Conservation (phyloP, 2,329 filamentous ascomycete genomes). For the Fusarium sulawesiense region DNA sequence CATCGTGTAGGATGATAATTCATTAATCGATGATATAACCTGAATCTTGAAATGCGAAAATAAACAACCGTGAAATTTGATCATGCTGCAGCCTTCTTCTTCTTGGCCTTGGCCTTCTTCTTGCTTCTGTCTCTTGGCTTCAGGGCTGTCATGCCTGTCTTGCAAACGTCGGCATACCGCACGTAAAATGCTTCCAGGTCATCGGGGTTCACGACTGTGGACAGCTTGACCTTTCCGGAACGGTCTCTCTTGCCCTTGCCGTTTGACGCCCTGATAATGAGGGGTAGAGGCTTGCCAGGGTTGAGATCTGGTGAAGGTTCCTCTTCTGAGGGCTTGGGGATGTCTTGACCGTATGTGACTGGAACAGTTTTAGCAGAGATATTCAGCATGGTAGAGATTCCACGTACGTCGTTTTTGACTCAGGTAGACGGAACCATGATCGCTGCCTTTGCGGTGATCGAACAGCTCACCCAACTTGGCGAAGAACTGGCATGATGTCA, state of each 20-base stretch:
- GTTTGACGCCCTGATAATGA: constrained; percentile 87
- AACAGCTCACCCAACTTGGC: constrained; percentile 75
- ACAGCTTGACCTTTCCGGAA: constrained; percentile 75
- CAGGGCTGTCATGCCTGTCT: constrained; percentile 85
- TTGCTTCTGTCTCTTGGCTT: constrained; percentile 95
- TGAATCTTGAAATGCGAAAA: background rate
- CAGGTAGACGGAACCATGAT: constrained; percentile 79
- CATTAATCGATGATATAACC: constrained; percentile 31
- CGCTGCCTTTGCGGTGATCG: constrained; percentile 71
- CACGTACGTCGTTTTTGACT: constrained; percentile 79
- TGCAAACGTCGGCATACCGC: constrained; percentile 90
- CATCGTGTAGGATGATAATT: constrained; percentile 30
- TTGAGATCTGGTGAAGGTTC: constrained; percentile 70
- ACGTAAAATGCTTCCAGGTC: constrained; percentile 84
- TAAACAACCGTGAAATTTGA: background rate
- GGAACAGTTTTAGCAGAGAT: constrained; percentile 15
- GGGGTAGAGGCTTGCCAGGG: constrained; percentile 69
- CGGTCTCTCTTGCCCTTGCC: constrained; percentile 73
- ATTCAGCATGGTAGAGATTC: no score
- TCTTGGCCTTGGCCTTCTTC: constrained; percentile 82
- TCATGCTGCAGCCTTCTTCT: constrained; percentile 63
- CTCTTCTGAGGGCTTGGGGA: constrained; percentile 57
- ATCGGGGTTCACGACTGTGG: constrained; percentile 82
- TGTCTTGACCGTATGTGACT: constrained; percentile 60
- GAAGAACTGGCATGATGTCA: constrained; percentile 72